Evolutionary conservation across 106 monocot genomes (phyloP), one percentile per base, ranked within the genome.

Genomic region (Acorus calamus): DNA sequence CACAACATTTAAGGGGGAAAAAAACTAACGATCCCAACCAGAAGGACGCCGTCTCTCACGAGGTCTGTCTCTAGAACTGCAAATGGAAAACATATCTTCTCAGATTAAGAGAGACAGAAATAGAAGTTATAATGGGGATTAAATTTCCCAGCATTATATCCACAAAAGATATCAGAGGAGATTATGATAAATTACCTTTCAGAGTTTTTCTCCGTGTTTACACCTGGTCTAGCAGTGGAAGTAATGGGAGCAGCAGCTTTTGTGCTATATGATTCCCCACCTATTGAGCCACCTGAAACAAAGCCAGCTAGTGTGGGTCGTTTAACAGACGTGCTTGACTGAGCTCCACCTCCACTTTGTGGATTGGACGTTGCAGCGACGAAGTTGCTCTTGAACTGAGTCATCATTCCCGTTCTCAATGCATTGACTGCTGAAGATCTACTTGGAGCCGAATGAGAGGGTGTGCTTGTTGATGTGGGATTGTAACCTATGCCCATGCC

Each of bases 251-350:
- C 8, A 41, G 63, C 52, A 46, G 76, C 59, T 10, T 71, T 57
- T 61, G 79, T 28, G 28, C 57, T 69, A 48, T 67, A 68, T 61
- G 78, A 44, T 59, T 85, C 88, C 11, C 92, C 92, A 55, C 92
- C 88, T 62, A 93, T 93, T 43, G 80, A 80, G 68, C 92, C 92
- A 59, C 92, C 92, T 46, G 88, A 76, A 70, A 93, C 88, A 88
- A 93, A 93, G 61, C 92, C 92, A 52, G 67, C 61, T 50, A 88
- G 61, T 51, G 60, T 68, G 44, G 92, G 79, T 43, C 71, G 77
- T 50, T 61, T 58, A 57, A 74, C 12, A 46, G 62, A 55, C 44
- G 48, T 54, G 67, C 61, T 69, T 11, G 62, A 61, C 41, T 76
- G 74, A 67, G 65, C 66, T 76, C 46, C 59, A 66, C 9, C 50